phyloP scores from a whole-genome alignment of 83 land plant genomes.

The Thuja plicata region DNA sequence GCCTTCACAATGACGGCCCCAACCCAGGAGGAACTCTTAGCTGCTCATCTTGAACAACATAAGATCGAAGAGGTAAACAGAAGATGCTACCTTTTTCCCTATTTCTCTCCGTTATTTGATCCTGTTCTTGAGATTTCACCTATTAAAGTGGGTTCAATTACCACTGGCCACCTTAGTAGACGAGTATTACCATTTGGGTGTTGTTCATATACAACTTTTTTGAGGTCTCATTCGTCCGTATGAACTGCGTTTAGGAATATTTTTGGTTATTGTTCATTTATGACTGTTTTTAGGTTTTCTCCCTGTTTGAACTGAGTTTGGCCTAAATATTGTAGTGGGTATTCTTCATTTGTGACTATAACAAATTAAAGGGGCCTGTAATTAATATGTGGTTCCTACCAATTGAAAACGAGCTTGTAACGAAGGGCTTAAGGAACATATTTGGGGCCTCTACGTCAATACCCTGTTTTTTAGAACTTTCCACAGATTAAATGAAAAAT shows the following conservation, averaged over 20 bases:
- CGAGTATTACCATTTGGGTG: neutral
- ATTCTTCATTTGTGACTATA: too few relatives aligned
- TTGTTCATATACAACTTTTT: neutral
- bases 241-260: neutral
- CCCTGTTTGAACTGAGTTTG: neutral
- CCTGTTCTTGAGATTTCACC: neutral
- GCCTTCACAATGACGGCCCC: constrained; percentile 33
- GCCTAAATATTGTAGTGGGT: neutral
- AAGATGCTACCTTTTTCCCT: neutral
- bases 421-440: neutral
- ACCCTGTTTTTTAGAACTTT: neutral
- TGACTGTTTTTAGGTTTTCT: neutral
- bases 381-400: neutral
- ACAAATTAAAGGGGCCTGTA: neutral
- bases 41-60: constrained; percentile 56
- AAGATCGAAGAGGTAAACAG: constrained; percentile 32
- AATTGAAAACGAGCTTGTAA: neutral
- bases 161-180: neutral
- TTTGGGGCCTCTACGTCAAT: neutral
- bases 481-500: neutral
- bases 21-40: constrained; percentile 43
- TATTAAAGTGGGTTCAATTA: neutral
- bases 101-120: neutral
- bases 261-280: neutral
- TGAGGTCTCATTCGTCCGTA: neutral